Conservation (phyloP, 192 early-diverging fungal genomes). For the Coemansia biformis region DNA sequence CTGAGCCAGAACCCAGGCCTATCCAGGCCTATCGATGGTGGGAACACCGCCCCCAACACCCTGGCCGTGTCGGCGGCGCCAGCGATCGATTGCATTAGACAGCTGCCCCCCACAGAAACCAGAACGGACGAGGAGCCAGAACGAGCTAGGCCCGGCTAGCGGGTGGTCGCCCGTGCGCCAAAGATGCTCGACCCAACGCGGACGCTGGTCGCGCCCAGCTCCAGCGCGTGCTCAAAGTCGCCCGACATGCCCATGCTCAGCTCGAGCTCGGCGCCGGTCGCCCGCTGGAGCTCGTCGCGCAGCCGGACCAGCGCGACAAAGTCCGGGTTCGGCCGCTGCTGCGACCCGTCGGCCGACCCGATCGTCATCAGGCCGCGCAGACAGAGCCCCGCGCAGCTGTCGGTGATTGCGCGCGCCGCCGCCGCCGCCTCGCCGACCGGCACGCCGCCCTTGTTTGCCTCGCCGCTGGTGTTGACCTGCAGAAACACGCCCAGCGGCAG, state of each 20-base stretch:
- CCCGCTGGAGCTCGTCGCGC: slow-evolving; percentile 22
- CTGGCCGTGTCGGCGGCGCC: no score
- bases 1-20: no score
- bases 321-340: slow-evolving; percentile 49
- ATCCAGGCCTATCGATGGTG: no score
- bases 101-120: no score
- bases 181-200: slow-evolving; percentile 93
- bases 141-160: no score
- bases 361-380: slow-evolving; percentile 95
- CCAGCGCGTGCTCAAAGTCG: slow-evolving; percentile 83
- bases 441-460: slow-evolving; percentile 82
- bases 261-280: slow-evolving; percentile 53
- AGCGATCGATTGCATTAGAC: no score
- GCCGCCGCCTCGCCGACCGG: slow-evolving; percentile 45
- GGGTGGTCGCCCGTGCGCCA: slow-evolving; percentile 71
- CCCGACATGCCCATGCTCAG: slow-evolving; percentile 98
- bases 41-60: no score
- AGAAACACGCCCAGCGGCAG: slow-evolving; percentile 74
- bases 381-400: slow-evolving; percentile 61
- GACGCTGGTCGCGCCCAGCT: slow-evolving; percentile 83
- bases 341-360: slow-evolving; percentile 60
- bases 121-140: no score
- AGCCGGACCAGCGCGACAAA: slow-evolving; percentile 41
- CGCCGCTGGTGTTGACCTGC: slow-evolving; percentile 93
- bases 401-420: slow-evolving; percentile 61